Conservation (phyloP, 2,329 filamentous ascomycete genomes). For the Fusarium chlamydosporum region DNA sequence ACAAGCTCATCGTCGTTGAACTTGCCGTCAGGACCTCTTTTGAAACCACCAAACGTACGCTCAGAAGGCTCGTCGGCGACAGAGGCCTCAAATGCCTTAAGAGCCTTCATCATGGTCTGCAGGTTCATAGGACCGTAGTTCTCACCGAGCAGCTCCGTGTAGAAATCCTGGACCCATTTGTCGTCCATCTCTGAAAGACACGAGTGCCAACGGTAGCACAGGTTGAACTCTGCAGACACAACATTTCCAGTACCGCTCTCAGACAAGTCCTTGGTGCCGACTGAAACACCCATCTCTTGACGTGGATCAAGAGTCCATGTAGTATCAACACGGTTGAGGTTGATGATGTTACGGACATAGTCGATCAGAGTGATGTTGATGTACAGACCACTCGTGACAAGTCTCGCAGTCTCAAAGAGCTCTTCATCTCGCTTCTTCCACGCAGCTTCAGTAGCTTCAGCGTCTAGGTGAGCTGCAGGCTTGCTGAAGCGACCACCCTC, state of each 20-base stretch:
- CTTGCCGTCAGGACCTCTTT: constrained; percentile 75
- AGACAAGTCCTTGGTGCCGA: constrained; percentile 68
- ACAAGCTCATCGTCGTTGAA: constrained; percentile 84
- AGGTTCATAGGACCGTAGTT: constrained; percentile 70
- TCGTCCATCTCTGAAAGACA: constrained; percentile 82
- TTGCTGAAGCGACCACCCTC: constrained; percentile 83
- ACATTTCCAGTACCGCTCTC: constrained; percentile 83
- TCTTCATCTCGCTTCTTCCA: constrained; percentile 83
- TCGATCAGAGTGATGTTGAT: constrained; percentile 84
- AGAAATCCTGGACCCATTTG: constrained; percentile 81
- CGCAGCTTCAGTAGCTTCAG: constrained; percentile 64
- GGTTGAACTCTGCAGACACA: constrained; percentile 89
- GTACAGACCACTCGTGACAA: constrained; percentile 82
- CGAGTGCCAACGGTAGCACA: constrained; percentile 90
- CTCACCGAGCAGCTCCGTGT: constrained; percentile 69
- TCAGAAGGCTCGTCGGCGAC: constrained; percentile 77
- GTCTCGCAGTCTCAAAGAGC: constrained; percentile 81
- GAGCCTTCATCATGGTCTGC: constrained; percentile 71
- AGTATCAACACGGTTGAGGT: constrained; percentile 70
- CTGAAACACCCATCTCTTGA: constrained; percentile 72
- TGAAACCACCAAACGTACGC: constrained; percentile 76
- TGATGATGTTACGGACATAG: constrained; percentile 83
- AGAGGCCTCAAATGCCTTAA: constrained; percentile 72
- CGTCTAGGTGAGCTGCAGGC: constrained; percentile 65
- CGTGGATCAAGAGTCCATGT: constrained; percentile 87